Evolutionary conservation across 306 rosid genomes (phyloP), one percentile per base, ranked within the genome.

Genomic region (Ormosia semicastrata): DNA sequence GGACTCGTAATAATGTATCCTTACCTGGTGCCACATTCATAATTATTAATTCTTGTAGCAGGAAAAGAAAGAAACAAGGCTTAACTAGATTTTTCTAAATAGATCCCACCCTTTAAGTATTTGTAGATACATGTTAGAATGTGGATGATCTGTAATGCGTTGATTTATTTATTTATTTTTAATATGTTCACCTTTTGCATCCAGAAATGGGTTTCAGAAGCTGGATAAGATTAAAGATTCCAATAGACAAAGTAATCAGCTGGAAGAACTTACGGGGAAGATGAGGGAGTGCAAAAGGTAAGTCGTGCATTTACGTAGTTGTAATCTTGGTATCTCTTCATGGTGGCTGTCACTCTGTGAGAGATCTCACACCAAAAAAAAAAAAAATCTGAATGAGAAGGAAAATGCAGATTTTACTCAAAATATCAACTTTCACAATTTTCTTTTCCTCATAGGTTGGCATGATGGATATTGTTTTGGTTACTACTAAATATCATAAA

Each of bases 261-360:
- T 96, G 81, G 98, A 93, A 77, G 99, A 96, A 59, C 99, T 96
- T 82, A 94, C 98, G 0, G 94, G 82, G 78, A 96, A 92, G 83
- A 96, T 96, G 99, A 93, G 94, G 80, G 99, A 96, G 64, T 92
- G 94, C 89, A 96, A 96, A 87, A 92, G 97, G 99, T 93, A 54
- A 71, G 75, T 46, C 11, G 4, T 39, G 63, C 59, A 29, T 68
- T 66, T 69, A 69, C 69, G 58, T 66, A 56, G 30, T 65, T 77
- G 41, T 63, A 40, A 39, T 32, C 43, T 63, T 77, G 57, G 43
- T 66, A n/a, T 71, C 68, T 50, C 71, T 76, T 65, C 6, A 30
- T 73, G 59, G 37, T 52, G 54, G 58, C 60, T 56, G 66, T 39
- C 62, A 32, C 69, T 75, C 70, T 54, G 56, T 50, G 41, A 75